These are phyloP conservation scores for Solanum rostratum DNA, from an alignment of 257 asterid genomes.

Conservation along the genomic window DNA sequence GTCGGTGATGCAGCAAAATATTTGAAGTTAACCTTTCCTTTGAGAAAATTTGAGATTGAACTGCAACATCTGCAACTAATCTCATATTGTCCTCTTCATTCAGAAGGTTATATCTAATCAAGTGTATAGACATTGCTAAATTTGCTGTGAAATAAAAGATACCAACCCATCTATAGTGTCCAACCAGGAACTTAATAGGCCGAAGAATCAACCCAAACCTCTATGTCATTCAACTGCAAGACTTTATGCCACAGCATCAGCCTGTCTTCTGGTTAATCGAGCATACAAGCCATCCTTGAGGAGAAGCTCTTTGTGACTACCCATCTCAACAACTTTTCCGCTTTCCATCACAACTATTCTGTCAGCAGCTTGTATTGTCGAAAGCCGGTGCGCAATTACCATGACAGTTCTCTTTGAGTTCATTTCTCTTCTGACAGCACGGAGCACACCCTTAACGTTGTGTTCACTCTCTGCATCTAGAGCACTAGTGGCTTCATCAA, in stretches of 20 bases:
- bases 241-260: slow-evolving; percentile 62
- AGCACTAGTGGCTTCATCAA: slow-evolving; percentile 98
- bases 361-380: slow-evolving; percentile 84
- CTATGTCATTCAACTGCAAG: neutral
- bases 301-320: slow-evolving; percentile 63
- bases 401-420: slow-evolving; percentile 62
- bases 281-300: slow-evolving; percentile 67
- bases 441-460: slow-evolving; percentile 81
- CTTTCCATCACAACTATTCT: slow-evolving; percentile 76
- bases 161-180: neutral
- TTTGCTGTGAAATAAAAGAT: neutral
- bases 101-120: neutral
- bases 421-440: slow-evolving; percentile 40
- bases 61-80: slow-evolving; percentile 1
- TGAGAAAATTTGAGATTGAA: slow-evolving; percentile 11
- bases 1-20: neutral
- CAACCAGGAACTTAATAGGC: neutral
- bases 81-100: neutral
- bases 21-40: slow-evolving; percentile 7
- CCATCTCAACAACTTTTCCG: slow-evolving; percentile 84
- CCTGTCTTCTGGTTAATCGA: slow-evolving; percentile 67
- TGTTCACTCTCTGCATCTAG: slow-evolving; percentile 96
- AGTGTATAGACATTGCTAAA: neutral
- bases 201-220: neutral
- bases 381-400: slow-evolving; percentile 89